phyloP scores from a whole-genome alignment of 2,329 filamentous ascomycete genomes.

The Aureobasidium sp. region DNA sequence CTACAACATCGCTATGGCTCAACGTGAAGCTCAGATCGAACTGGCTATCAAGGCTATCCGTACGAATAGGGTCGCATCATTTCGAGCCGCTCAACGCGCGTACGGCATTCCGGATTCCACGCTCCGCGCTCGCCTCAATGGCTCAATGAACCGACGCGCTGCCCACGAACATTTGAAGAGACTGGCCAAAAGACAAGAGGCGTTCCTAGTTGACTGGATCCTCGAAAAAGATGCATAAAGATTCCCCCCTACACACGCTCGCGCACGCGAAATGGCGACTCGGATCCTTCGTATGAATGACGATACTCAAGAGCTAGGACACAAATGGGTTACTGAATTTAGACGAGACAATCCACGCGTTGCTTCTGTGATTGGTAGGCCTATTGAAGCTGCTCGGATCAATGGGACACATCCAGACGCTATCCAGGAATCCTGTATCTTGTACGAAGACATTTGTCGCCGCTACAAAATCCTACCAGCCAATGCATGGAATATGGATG shows the following conservation, averaged over 20 bases:
- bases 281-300: constrained; percentile 9
- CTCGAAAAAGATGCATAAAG: constrained; percentile 11
- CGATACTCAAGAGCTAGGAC: background rate
- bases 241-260: background rate
- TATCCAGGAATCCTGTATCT: constrained; percentile 3
- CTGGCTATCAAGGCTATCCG: too few relatives aligned
- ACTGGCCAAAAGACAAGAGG: too few relatives aligned
- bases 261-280: constrained; percentile 1
- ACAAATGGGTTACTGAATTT: background rate
- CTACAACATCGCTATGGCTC: too few relatives aligned
- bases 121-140: too few relatives aligned
- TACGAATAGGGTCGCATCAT: too few relatives aligned
- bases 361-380: constrained; percentile 3
- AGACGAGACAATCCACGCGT: constrained; percentile 12
- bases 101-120: too few relatives aligned
- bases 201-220: too few relatives aligned
- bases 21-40: too few relatives aligned
- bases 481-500: constrained; percentile 11
- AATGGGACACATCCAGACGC: constrained; percentile 10
- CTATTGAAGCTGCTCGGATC: background rate
- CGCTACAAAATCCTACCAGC: background rate
- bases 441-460: background rate
- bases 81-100: too few relatives aligned
- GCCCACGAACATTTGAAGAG: too few relatives aligned
- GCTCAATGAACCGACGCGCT: too few relatives aligned